Base-by-base conservation (phyloP, 1,284 basidiomycete genomes). In the Cutaneotrichosporon curvatum region DNA sequence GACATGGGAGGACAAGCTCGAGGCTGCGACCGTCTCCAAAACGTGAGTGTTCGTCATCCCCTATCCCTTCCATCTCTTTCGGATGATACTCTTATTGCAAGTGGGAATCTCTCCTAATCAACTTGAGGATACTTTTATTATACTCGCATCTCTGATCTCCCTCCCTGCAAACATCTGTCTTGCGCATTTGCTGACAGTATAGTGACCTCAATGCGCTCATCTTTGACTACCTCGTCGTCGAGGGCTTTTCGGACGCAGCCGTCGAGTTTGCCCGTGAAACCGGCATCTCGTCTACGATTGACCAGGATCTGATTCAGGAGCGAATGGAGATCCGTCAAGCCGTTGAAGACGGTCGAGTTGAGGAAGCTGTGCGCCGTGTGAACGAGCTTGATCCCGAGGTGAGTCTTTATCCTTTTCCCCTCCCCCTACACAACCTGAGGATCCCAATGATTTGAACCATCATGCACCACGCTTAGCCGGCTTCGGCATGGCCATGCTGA, bases 381-480 rank as follows among this genome's bases (percentile, higher is more conserved):
- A 97, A 97, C 63, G 92, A 97, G 67, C 73, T 98, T 51, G 88
- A 97, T 68, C 90, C 91, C 28, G 92, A 97, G 83, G 94, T 97
- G 71, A 75, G 89, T 73, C 40, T 56, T 33, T 46, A 50, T 49
- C 23, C 36, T 34, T 51, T 47, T 55, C 28, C 19, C 23, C 40
- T 25, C 36, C 12, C 25, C 12, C 25, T n/a, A n/a, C n/a, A n/a
- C n/a, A n/a, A n/a, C 8, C 25, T 28, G 11, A 7, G 31, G 37
- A 36, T 59, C 66, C 66, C 69, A 68, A 85, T 72, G 88, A 92
- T 92, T 40, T 89, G 83, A 78, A 85, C 63, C 62, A 71, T 87
- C 90, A 95, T 96, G 92, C 92, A 97, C 92, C 92, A 96, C 91
- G 85, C 92, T 82, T 78, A 96, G 84, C 77, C 81, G 78, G 61